Conservation (phyloP, 768 basidiomycete genomes). For the Suillus cothurnatus region DNA sequence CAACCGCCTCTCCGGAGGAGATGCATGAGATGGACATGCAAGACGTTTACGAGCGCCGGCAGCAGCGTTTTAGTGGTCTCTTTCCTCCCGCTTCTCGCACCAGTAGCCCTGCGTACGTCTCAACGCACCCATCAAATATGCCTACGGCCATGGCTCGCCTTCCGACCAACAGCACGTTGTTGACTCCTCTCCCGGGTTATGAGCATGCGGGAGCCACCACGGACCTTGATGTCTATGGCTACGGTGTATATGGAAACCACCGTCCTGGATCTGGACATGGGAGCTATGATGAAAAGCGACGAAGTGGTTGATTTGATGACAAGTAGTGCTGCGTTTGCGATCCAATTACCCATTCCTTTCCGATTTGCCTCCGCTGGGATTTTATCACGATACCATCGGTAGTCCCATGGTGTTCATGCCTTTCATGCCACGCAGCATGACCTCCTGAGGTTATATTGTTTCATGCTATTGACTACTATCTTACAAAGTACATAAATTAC, state of each 20-base stretch:
- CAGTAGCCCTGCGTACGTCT: slow-evolving; percentile 14
- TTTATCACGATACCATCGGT: slow-evolving; percentile 1
- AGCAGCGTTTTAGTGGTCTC: slow-evolving; percentile 29
- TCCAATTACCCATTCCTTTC: neutral
- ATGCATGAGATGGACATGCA: slow-evolving; percentile 21
- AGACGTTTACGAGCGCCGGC: slow-evolving; percentile 25
- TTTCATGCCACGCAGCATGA: slow-evolving; percentile 4
- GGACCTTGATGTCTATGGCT: slow-evolving; percentile 23
- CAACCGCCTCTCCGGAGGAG: slow-evolving; percentile 19
- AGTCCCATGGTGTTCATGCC: neutral
- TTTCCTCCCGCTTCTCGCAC: slow-evolving; percentile 21
- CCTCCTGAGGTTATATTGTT: slow-evolving; percentile 5
- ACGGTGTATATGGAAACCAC: slow-evolving; percentile 41
- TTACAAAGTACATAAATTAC: slow-evolving; percentile 12
- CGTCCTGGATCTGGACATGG: slow-evolving; percentile 46
- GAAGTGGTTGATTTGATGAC: slow-evolving; percentile 11
- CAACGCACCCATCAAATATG: slow-evolving; percentile 29
- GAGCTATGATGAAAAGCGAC: slow-evolving; percentile 25
- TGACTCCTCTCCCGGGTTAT: slow-evolving; percentile 71
- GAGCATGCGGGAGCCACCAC: slow-evolving; percentile 34
- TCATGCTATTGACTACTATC: slow-evolving; percentile 10
- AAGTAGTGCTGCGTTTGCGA: neutral
- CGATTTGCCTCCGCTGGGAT: neutral
- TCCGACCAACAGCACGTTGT: slow-evolving; percentile 64
- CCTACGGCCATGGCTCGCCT: slow-evolving; percentile 42